Conservation (phyloP, 805 yeast genomes). For the Maudiozyma serrabonitensis region DNA sequence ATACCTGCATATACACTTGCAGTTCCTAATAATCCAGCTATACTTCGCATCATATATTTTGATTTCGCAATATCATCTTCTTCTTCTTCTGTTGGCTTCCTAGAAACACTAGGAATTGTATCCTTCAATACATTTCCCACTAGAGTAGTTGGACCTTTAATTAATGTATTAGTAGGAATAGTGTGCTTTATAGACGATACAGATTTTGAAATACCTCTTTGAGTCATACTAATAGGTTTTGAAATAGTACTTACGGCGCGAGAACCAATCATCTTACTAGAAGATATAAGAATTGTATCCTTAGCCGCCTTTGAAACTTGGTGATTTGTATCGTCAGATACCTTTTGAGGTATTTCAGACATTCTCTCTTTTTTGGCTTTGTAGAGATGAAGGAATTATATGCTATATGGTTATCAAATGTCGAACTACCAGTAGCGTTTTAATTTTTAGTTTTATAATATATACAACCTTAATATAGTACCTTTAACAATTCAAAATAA, state of each 20-base stretch:
- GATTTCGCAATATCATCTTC: constrained; percentile 30
- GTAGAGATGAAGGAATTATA: too few species aligned
- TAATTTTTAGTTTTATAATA: too few species aligned
- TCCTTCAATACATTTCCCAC: neutral
- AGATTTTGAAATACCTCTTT: neutral
- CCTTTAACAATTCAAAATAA: too few species aligned
- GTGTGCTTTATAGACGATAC: neutral
- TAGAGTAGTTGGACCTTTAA: neutral
- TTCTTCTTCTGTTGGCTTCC: constrained; percentile 6
- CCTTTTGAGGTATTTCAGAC: neutral
- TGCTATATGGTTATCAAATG: too few species aligned
- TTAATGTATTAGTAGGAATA: neutral
- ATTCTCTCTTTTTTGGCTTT: neutral
- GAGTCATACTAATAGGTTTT: constrained; percentile 1
- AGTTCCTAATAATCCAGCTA: constrained; percentile 46
- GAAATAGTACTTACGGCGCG: neutral
- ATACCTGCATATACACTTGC: constrained; percentile 42
- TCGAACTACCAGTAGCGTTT: too few species aligned
- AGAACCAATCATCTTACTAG: neutral
- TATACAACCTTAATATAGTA: too few species aligned
- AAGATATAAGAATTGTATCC: neutral
- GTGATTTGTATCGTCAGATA: neutral
- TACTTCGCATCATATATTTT: constrained; percentile 40
- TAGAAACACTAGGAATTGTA: neutral
- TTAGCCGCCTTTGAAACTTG: neutral